Evolutionary conservation across 2,329 filamentous ascomycete genomes (phyloP), one percentile per base, ranked within the genome.

Genomic region (Fusarium mundagurra): DNA sequence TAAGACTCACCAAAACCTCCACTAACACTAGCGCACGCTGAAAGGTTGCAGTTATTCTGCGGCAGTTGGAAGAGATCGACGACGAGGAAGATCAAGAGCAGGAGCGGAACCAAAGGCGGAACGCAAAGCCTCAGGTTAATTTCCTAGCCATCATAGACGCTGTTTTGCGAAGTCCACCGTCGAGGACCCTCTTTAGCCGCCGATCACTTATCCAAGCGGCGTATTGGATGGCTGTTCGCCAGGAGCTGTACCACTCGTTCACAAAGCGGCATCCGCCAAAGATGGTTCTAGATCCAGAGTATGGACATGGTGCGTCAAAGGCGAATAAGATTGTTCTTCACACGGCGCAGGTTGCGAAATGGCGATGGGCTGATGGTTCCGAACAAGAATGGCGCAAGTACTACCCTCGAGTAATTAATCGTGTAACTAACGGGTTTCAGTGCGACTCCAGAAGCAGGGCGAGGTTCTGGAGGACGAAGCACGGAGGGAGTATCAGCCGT

Each of bases 291-390:
- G 80, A 80, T 4, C 75, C 80, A 0, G 82, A 82, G 16, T 80
- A 82, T 29, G 83, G 82, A 53, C 76, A 79, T 8, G 79, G 76
- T 5, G 81, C 83, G 1, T 83, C 83, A 1, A 80, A 78, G 14
- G 83, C 82, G 4, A 84, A 84, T 73, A 82, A 82, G 67, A 81
- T 83, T 20, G 83, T 84, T 10, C 80, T 84, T 76, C 83, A 84
- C 64, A 84, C 83, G 13, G 83, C 83, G 16, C 82, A 84, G 33
- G 81, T 83, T 1, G 82, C 83, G 3, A 83, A 83, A 65, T 84
- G 83, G 83, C 82, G 82, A 24, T 84, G 82, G 83, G 82, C 82
- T 5, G 80, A 80, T 36, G 80, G 80, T 7, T 78, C 77, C 2
- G 78, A 81, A 27, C 66, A 73, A n/a, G 83, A 84, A 68, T 84